These are phyloP conservation scores for Bipolaris oryzae DNA, from an alignment of 2,329 filamentous ascomycete species.

Conservation along the genomic window DNA sequence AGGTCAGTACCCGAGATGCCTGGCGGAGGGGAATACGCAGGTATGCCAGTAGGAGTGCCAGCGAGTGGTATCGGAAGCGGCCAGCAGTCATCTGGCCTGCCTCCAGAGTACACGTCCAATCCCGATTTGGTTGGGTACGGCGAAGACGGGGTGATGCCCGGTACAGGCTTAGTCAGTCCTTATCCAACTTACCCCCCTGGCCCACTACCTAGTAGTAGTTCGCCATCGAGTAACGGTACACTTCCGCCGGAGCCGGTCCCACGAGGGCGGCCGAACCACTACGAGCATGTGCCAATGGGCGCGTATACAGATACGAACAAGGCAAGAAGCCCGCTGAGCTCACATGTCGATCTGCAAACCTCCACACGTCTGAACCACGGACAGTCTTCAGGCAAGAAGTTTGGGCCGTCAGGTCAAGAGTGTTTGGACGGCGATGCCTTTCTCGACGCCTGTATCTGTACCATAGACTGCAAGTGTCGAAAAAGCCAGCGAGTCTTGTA, in stretches of 20 bases:
- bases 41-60: neutral
- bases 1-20: conserved; percentile 13
- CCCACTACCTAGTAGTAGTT: neutral
- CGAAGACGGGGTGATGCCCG: neutral
- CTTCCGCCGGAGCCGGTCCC: neutral
- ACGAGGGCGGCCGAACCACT: neutral
- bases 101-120: conserved; percentile 16
- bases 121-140: conserved; percentile 6
- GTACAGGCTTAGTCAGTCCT: neutral
- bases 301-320: conserved; percentile 13
- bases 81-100: conserved; percentile 8
- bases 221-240: conserved; percentile 1
- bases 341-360: conserved; percentile 8
- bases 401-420: conserved; percentile 26
- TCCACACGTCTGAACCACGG: conserved; percentile 18
- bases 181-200: conserved; percentile 7
- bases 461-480: conserved; percentile 35
- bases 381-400: conserved; percentile 11
- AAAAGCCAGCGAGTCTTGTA: conserved; percentile 39
- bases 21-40: neutral
- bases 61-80: neutral
- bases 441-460: conserved; percentile 41
- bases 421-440: conserved; percentile 32
- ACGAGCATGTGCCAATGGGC: conserved; percentile 25
- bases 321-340: neutral